Evolutionary conservation across 257 asterid genomes (phyloP), one percentile per base, ranked within the genome.

Genomic region (Penstemon davidsonii): DNA sequence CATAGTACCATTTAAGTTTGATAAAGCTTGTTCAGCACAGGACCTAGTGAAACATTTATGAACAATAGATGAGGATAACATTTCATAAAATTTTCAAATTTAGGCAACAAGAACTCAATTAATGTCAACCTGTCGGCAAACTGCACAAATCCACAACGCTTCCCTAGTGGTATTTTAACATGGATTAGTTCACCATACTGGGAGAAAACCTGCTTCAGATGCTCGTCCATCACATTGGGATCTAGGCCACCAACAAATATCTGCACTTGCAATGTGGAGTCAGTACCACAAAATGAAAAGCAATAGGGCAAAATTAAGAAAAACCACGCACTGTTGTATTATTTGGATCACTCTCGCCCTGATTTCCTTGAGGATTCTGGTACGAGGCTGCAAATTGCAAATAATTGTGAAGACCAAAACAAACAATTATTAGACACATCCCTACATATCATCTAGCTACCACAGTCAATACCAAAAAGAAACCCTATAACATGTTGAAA

Each of bases 91-190:
- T 38, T 49, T 15, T 54, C 36, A 61, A 45, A 49, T 41, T 54
- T 36, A 54, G 9, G 33, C 37, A 41, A 36, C 55, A 46, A 18
- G 50, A 37, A 68, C 3, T 10, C 8, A 38, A 52, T 4, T 19
- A 54, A 62, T 53, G 67, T 42, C 44, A 63, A 90, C 97, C 97
- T 86, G 63, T 83, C 88, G 47, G 91, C 85, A 78, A 86, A 91
- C 73, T 91, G 97, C 74, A 91, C 97, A 80, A 91, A 91, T 36
- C 97, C 97, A 71, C 97, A 91, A 46, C 96, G 96, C 78, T 91
- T 91, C 60, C 96, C 97, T 10, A 83, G 80, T 4, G 95, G 96
- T 78, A 91, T 88, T 69, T 91, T 91, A 47, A 91, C 97, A 65
- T 91, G 96, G 62, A 86, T 80, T 25, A 91, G 72, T 18, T 88